phyloP scores from a whole-genome alignment of 768 basidiomycete genomes.

The Suillus clintonianus region DNA sequence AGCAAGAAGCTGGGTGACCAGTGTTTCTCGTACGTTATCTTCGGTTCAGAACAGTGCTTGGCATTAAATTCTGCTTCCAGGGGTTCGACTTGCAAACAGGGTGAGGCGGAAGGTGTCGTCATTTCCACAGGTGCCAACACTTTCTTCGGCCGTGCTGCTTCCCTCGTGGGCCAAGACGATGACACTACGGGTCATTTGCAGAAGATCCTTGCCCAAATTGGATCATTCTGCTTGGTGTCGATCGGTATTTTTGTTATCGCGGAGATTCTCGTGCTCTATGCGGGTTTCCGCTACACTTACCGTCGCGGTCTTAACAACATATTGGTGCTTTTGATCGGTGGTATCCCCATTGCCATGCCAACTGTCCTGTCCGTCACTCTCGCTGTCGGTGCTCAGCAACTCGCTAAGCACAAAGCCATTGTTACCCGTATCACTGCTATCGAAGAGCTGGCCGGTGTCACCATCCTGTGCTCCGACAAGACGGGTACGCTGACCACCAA shows the following conservation, averaged over 20 bases:
- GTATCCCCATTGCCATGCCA: slow-evolving; percentile 99
- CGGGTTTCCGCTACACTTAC: slow-evolving; percentile 88
- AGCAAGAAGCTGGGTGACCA: slow-evolving; percentile 93
- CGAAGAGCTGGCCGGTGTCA: slow-evolving; percentile 97
- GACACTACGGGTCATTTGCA: slow-evolving; percentile 98
- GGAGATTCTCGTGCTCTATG: slow-evolving; percentile 92
- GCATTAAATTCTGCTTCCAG: slow-evolving; percentile 36
- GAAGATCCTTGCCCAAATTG: slow-evolving; percentile 97
- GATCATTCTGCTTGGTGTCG: slow-evolving; percentile 94
- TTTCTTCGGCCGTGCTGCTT: slow-evolving; percentile 98
- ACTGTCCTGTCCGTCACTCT: slow-evolving; percentile 98
- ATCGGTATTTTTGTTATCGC: slow-evolving; percentile 96
- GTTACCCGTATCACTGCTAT: slow-evolving; percentile 99
- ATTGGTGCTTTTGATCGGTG: slow-evolving; percentile 98
- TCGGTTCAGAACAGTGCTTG: slow-evolving; percentile 6
- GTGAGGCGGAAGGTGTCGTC: slow-evolving; percentile 98
- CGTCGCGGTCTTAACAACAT: slow-evolving; percentile 96
- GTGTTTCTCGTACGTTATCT: slow-evolving; percentile 89
- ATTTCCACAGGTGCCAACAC: slow-evolving; percentile 98
- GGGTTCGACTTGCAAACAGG: slow-evolving; percentile 98
- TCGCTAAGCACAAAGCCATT: slow-evolving; percentile 99
- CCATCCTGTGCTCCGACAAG: slow-evolving; percentile 99
- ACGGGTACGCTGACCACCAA: slow-evolving; percentile 98
- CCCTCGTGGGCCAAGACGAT: slow-evolving; percentile 95
- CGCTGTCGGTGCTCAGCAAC: slow-evolving; percentile 97